Conservation (phyloP, 805 yeast genomes). For the Kodamaea kakaduensis region DNA sequence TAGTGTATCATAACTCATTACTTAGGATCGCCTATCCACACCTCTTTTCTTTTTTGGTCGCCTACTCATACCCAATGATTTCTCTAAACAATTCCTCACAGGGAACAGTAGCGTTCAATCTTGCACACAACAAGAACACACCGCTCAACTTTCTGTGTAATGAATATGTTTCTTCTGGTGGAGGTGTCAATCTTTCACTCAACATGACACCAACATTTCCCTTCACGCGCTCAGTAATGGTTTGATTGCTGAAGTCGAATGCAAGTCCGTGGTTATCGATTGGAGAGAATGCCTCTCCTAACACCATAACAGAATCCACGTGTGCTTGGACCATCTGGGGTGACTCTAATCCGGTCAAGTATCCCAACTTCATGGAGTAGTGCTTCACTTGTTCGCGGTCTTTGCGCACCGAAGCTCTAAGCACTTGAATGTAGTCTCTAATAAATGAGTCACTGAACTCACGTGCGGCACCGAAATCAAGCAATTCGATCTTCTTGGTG, state of each 20-base stretch:
- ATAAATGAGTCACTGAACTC: constrained; percentile 69
- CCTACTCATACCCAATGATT: constrained; percentile 57
- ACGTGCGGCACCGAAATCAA: constrained; percentile 96
- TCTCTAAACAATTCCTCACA: constrained; percentile 73
- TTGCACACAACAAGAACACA: constrained; percentile 84
- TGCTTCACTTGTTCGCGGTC: constrained; percentile 63
- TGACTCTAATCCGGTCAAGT: constrained; percentile 87
- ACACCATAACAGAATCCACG: constrained; percentile 79
- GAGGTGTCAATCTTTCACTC: constrained; percentile 87
- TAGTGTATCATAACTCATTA: no score
- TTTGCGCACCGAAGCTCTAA: constrained; percentile 68
- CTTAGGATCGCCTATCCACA: no score
- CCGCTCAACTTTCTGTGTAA: constrained; percentile 94
- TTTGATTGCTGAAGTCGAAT: constrained; percentile 77
- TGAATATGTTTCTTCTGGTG: constrained; percentile 98
- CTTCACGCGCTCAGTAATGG: constrained; percentile 90
- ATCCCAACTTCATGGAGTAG: constrained; percentile 73
- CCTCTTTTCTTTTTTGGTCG: no score
- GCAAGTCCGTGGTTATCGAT: constrained; percentile 42
- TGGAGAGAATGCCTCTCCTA: constrained; percentile 87
- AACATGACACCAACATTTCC: constrained; percentile 86
- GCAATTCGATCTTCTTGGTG: constrained; percentile 72
- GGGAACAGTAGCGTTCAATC: constrained; percentile 77
- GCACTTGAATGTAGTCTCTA: constrained; percentile 59
- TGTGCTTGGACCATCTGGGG: constrained; percentile 88